A percentile compares a stretch with the other conserved stretches of the same genome.
phyloP scores from a whole-genome alignment of 2,329 filamentous ascomycete species.

The Neofusicoccum sp. region DNA sequence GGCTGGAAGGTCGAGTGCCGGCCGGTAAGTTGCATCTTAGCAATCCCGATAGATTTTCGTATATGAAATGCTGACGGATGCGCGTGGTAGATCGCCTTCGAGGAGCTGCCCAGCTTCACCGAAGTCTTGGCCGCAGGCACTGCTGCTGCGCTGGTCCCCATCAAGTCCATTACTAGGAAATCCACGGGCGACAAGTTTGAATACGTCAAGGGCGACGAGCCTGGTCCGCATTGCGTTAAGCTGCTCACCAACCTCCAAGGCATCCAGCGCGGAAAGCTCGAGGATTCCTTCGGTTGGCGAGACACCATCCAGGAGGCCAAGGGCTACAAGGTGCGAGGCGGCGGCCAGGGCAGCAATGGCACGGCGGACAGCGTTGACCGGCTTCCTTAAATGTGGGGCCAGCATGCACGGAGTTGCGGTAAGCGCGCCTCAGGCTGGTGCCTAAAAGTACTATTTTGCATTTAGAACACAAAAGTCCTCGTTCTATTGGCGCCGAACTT shows the following conservation, averaged over 20 bases:
- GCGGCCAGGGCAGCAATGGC: constrained; percentile 27
- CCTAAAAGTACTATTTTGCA: neutral
- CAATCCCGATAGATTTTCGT: neutral
- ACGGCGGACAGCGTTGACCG: constrained; percentile 38
- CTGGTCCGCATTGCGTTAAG: constrained; percentile 72
- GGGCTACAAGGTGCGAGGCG: constrained; percentile 31
- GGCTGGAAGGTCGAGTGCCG: constrained; percentile 85
- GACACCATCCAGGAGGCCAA: constrained; percentile 46
- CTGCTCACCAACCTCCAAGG: constrained; percentile 77
- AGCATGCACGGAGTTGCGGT: neutral
- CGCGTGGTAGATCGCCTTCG: constrained; percentile 61
- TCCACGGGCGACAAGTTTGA: constrained; percentile 59
- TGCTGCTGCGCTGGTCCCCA: constrained; percentile 86
- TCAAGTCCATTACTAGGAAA: constrained; percentile 81
- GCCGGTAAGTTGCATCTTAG: constrained; percentile 51
- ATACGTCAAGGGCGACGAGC: constrained; percentile 64
- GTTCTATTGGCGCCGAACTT: neutral
- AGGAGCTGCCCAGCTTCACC: constrained; percentile 63
- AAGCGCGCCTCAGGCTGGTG: neutral
- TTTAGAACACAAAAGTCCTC: neutral
- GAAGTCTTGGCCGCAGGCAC: constrained; percentile 94
- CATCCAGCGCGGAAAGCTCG: constrained; percentile 79
- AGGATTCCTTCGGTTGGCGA: constrained; percentile 78
- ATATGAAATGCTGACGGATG: neutral
- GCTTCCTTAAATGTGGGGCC: constrained; percentile 30